Percentiles rank a stretch among this genome's conserved stretches.
Evolutionary conservation across 805 yeast species (phyloP).

Genomic region (Danielozyma ontarioensis): DNA sequence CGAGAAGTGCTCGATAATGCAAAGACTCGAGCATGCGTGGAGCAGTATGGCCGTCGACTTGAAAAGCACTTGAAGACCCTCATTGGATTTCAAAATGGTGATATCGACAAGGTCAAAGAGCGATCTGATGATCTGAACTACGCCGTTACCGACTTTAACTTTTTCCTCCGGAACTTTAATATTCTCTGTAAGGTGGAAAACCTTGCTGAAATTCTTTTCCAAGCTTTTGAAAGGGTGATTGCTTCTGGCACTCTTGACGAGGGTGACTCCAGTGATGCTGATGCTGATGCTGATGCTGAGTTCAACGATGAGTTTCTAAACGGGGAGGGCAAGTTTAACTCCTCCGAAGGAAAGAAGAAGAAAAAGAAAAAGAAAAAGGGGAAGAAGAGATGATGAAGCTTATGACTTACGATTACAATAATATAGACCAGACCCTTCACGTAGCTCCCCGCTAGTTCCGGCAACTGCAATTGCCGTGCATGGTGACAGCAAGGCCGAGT

Average conservation of each 20-base stretch:
- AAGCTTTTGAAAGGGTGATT: slow-evolving; percentile 15
- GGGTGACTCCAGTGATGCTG: too few relatives aligned
- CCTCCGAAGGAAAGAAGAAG: slow-evolving; percentile 7
- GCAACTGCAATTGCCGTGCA: too few relatives aligned
- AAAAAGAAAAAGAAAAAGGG: slow-evolving; percentile 27
- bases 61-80: not conserved
- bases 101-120: not conserved
- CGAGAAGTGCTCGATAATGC: not conserved
- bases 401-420: too few relatives aligned
- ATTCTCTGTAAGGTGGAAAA: slow-evolving; percentile 25
- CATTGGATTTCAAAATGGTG: not conserved
- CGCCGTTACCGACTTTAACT: slow-evolving; percentile 13
- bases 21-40: not conserved
- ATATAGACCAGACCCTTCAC: too few relatives aligned
- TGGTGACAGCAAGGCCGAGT: too few relatives aligned
- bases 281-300: slow-evolving; percentile 17
- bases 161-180: slow-evolving; percentile 26
- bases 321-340: slow-evolving; percentile 18
- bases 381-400: slow-evolving; percentile 15
- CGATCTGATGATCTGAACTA: not conserved
- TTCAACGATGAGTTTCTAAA: slow-evolving; percentile 26
- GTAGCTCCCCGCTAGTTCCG: too few relatives aligned
- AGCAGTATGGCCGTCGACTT: not conserved
- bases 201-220: slow-evolving; percentile 23
- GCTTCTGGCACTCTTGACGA: slow-evolving; percentile 8